Conservation (phyloP, 768 basidiomycete genomes). For the Piloderma croceum region DNA sequence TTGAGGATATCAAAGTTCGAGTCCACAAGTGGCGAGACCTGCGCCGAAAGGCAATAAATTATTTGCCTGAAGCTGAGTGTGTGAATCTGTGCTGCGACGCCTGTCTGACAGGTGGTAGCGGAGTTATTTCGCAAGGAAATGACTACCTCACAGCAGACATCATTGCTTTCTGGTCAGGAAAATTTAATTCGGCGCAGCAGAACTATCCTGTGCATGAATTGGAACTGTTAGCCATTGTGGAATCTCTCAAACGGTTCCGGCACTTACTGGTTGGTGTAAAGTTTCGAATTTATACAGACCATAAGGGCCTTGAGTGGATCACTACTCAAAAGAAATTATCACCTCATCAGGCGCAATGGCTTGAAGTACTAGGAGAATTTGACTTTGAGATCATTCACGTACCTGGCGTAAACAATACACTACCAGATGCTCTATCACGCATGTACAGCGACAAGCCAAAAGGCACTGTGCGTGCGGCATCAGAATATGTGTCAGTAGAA, state of each 20-base stretch:
- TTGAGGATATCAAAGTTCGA: constrained; percentile 23
- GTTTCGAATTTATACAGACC: constrained; percentile 24
- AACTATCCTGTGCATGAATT: constrained; percentile 28
- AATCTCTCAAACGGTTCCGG: constrained; percentile 16
- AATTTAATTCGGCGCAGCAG: constrained; percentile 20
- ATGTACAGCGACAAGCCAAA: constrained; percentile 9
- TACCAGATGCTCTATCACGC: constrained; percentile 18
- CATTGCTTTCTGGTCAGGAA: constrained; percentile 23
- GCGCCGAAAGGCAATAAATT: constrained; percentile 20
- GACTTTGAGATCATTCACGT: constrained; percentile 28
- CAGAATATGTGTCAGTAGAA: constrained; percentile 8
- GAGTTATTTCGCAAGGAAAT: constrained; percentile 18
- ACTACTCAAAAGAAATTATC: constrained; percentile 20
- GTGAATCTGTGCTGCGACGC: constrained; percentile 23
- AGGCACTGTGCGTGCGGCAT: constrained; percentile 1
- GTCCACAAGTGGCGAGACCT: constrained; percentile 19
- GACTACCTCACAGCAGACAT: constrained; percentile 11
- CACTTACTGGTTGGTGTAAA: constrained; percentile 16
- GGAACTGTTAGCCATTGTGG: constrained; percentile 25
- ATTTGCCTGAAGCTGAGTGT: constrained; percentile 10
- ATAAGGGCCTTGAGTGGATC: constrained; percentile 20
- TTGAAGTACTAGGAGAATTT: constrained; percentile 22
- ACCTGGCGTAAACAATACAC: constrained; percentile 19
- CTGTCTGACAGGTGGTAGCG: constrained; percentile 14
- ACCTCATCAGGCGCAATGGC: constrained; percentile 21